Percentiles rank a stretch among this genome's conserved stretches.
phyloP scores from a whole-genome alignment of 805 yeast genomes.

The Monosporozyma aquatica region DNA sequence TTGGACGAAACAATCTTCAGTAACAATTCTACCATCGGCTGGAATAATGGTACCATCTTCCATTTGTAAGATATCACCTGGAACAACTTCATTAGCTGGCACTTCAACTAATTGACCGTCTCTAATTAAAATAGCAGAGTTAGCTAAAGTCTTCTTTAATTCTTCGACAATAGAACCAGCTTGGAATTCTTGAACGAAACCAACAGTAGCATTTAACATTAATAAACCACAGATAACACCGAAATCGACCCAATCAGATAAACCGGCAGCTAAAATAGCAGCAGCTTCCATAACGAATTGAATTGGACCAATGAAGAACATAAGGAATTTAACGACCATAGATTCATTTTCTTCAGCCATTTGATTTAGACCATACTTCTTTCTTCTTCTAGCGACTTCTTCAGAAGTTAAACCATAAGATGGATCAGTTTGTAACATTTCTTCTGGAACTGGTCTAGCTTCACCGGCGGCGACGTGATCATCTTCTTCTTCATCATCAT shows the following conservation, averaged over 20 bases:
- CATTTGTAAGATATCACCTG: constrained; percentile 87
- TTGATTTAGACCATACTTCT: constrained; percentile 83
- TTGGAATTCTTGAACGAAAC: constrained; percentile 95
- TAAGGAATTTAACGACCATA: constrained; percentile 64
- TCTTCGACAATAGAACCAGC: constrained; percentile 98
- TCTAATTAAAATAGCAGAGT: constrained; percentile 78
- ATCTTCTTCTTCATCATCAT: constrained; percentile 44
- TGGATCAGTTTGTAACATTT: constrained; percentile 74
- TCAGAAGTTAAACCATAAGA: constrained; percentile 65
- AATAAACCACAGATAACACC: constrained; percentile 91
- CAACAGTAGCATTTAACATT: constrained; percentile 81
- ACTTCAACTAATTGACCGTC: constrained; percentile 70
- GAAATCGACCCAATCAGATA: constrained; percentile 97
- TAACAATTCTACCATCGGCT: constrained; percentile 83
- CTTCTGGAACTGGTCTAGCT: constrained; percentile 78
- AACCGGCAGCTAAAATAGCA: constrained; percentile 90
- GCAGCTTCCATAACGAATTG: constrained; percentile 98
- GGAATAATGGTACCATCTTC: constrained; percentile 92
- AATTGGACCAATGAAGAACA: constrained; percentile 91
- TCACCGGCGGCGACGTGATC: constrained; percentile 43
- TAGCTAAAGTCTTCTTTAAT: constrained; percentile 89
- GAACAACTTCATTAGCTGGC: constrained; percentile 79
- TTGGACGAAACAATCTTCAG: constrained; percentile 80
- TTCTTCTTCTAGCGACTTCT: constrained; percentile 74
- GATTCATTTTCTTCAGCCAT: constrained; percentile 86